Evolutionary conservation across 331 rosid species (phyloP), one percentile per base, ranked within the genome.

Genomic region (Arachis monticola): DNA sequence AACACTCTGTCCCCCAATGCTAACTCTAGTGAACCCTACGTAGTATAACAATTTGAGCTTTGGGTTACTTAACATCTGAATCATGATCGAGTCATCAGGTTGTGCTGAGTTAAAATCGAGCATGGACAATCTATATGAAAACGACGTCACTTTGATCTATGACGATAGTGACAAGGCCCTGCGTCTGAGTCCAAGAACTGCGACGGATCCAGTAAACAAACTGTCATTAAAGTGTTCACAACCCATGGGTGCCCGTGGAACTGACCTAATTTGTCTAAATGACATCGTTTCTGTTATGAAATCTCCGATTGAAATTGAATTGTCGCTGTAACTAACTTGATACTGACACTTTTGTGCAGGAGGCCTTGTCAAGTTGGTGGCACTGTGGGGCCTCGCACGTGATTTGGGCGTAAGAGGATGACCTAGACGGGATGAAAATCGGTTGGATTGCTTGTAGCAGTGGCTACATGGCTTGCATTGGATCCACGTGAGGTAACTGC

Each of bases 401-500:
- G 7, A 92, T 77, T 0, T 71, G 48, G 3, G 35, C 1, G 45
- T 72, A 86, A 0, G 89, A 73, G 6, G 93, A 74, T 10, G 97
- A 89, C 1, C 56, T 9, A 1, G 52, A n/a, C 50, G 96, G 96
- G 72, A 84, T 75, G 75, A 82, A 91, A 50, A 91, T 7, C 42
- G 92, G 71, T 86, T 96, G 64, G 90, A 0, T 63, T 92, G 92
- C 7, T 80, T 78, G 88, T 88, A 92, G 17, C 97, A 92, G 0
- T 68, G 85, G 51, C 64, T 0, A 47, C 96, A 92, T 0, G 97
- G 97, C 77, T 74, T 17, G 78, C 97, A 88, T 32, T 92, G 97
- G 17, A 92, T 79, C 97, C 97, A 89, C 35, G 75, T 86, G 55
- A 88, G n/a, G 78, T 89, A 90, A 10, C 96, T 89, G 2, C 93